Evolutionary conservation across 768 basidiomycete species (phyloP), one percentile per base, ranked within the genome.

Genomic region (Calocybe cyanea): DNA sequence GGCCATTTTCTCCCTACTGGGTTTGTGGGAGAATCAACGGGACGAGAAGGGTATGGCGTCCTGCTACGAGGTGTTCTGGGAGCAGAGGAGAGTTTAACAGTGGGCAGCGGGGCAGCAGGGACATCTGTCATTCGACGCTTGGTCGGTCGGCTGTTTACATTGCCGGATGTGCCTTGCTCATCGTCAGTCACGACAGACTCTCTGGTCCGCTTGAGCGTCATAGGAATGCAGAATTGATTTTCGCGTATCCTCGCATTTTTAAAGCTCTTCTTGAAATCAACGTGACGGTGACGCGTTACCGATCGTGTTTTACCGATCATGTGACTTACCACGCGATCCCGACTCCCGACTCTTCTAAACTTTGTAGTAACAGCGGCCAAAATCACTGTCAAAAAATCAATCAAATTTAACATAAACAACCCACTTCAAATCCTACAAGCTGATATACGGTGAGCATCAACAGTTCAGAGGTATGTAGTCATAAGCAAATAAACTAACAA

Each of bases 11-110:
- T 66, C 13, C 83, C 81, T 48, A 87, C 81, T 0, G 85, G 85
- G 53, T 86, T 87, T 3, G 80, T 75, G 0, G 85, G 85, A 0
- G 84, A 85, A 64, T 87, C 85, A 5, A 69, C 76, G 3, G 84
- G 80, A 57, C 63, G 54, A 41, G 67, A 62, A 43, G 78, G 60
- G 57, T 72, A 72, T 1, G 75, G 70, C 2, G 72, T 74, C 47
- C 63, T 63, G 2, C 69, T 52, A 33, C 46, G 53, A 18, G 58
- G 56, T 25, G 58, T 55, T 17, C 42, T 43, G 0, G 69, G 60
- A 19, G 24, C 43, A 45, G 31, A 63, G 4, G 45, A 48, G 21
- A 57, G 57, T 14, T 57, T 60, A 25, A 11, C 11, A 35, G 57
- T 54, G 3, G 7, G 62, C 56, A 3, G 63, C 49, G 40, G 64